Conservation (phyloP, 208 protist species). For the Wallacemonas rigidus region DNA sequence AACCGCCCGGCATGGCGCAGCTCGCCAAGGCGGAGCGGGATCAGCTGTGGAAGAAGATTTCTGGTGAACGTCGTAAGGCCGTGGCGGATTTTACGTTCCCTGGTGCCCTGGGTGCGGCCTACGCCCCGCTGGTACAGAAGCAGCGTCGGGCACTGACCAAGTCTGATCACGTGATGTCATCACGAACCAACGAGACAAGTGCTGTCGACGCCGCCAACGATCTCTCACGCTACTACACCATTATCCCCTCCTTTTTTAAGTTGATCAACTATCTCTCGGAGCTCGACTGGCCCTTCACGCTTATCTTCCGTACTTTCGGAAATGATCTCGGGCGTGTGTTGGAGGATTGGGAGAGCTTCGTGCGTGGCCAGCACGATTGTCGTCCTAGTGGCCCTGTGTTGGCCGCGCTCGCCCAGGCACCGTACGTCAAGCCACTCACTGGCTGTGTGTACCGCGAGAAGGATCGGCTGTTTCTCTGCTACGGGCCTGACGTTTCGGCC, state of each 20-base stretch:
- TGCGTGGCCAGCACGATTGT: constrained; percentile 67
- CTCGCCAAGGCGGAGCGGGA: constrained; percentile 51
- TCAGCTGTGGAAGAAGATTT: constrained; percentile 65
- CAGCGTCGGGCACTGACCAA: constrained; percentile 51
- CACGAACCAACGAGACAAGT: not conserved
- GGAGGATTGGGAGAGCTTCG: constrained; percentile 78
- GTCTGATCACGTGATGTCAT: not conserved
- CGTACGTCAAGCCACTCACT: constrained; percentile 49
- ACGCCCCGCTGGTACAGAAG: constrained; percentile 67
- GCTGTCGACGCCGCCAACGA: not conserved
- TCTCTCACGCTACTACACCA: constrained; percentile 32
- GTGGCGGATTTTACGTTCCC: constrained; percentile 66
- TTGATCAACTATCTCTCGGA: constrained; percentile 83
- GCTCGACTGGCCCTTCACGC: constrained; percentile 76
- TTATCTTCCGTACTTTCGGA: constrained; percentile 90
- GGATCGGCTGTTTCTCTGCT: constrained; percentile 69
- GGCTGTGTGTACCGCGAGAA: constrained; percentile 68
- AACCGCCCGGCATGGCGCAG: constrained; percentile 71
- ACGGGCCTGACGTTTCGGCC: constrained; percentile 61
- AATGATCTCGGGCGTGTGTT: constrained; percentile 75
- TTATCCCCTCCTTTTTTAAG: constrained; percentile 88
- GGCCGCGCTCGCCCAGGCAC: constrained; percentile 32
- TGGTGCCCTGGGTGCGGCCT: constrained; percentile 58
- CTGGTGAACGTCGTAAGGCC: constrained; percentile 43
- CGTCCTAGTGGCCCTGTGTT: constrained; percentile 60